phyloP scores from a whole-genome alignment of 2,329 filamentous ascomycete species.

The Ophiostoma perfectum region DNA sequence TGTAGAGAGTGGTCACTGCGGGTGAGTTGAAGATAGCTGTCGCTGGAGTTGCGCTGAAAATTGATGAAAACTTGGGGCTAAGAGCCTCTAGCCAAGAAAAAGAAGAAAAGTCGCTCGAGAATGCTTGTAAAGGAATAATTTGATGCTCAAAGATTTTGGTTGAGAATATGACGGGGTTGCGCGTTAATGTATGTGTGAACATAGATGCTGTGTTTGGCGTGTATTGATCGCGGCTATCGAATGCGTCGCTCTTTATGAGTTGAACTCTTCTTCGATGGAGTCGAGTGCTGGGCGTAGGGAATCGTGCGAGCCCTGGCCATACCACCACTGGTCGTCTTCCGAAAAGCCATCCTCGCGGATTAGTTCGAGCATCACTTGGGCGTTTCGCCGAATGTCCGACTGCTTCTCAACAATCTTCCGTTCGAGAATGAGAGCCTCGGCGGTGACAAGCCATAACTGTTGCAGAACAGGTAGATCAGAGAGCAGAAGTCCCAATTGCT shows the following conservation, averaged over 20 bases:
- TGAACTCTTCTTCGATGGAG: constrained; percentile 46
- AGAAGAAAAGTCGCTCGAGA: background rate
- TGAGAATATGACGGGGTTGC: background rate
- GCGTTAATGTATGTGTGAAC: background rate
- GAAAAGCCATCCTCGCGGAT: constrained; percentile 56
- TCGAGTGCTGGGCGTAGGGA: constrained; percentile 49
- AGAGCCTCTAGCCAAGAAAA: background rate
- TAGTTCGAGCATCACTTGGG: constrained; percentile 57
- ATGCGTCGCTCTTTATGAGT: background rate
- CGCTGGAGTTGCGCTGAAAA: too few relatives aligned
- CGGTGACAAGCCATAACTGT: constrained; percentile 58
- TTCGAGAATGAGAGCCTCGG: constrained; percentile 57
- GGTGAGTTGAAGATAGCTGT: too few relatives aligned
- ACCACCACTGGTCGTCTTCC: constrained; percentile 59
- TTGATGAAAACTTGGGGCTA: too few relatives aligned
- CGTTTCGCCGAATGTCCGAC: constrained; percentile 58
- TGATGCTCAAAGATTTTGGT: background rate
- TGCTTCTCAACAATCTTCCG: constrained; percentile 53
- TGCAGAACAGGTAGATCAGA: constrained; percentile 53
- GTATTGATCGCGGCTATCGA: background rate
- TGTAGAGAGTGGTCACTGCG: background rate
- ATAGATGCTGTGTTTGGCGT: background rate
- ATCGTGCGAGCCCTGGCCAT: constrained; percentile 49
- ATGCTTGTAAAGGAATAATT: background rate
- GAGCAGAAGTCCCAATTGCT: constrained; percentile 48